Evolutionary conservation across 352 stramenopile genomes (phyloP).

Genomic region (Albugo candida): DNA sequence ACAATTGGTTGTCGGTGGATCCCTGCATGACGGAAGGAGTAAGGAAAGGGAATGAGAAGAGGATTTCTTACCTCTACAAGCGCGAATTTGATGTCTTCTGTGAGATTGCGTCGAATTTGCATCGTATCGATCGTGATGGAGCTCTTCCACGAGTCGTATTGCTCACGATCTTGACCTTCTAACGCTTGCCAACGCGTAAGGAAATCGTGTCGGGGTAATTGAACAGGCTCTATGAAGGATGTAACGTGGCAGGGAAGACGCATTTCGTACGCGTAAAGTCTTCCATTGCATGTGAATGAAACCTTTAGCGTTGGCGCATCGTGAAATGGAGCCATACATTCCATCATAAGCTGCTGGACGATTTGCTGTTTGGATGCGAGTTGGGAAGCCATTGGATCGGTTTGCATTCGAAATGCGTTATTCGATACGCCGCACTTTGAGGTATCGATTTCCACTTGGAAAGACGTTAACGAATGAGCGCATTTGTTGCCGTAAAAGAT

Average conservation of each 20-base stretch:
- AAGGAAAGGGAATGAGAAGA: background rate
- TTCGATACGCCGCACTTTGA: conserved; percentile 2
- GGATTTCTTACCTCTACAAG: conserved; percentile 32
- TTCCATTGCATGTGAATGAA: conserved; percentile 39
- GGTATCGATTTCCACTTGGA: conserved; percentile 51
- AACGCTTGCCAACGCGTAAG: conserved; percentile 85
- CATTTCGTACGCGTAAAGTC: conserved; percentile 47
- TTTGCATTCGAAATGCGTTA: conserved; percentile 31
- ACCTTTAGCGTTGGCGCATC: conserved; percentile 76
- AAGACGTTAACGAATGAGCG: conserved; percentile 50
- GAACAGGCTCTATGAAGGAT: conserved; percentile 85
- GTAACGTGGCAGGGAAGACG: conserved; percentile 76
- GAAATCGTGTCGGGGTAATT: conserved; percentile 79
- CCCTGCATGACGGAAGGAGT: conserved; percentile 14
- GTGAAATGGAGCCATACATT: conserved; percentile 85
- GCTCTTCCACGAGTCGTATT: conserved; percentile 80
- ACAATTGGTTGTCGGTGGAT: conserved; percentile 71
- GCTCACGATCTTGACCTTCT: conserved; percentile 81
- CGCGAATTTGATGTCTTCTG: conserved; percentile 79
- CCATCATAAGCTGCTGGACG: conserved; percentile 83
- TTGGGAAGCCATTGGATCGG: conserved; percentile 42
- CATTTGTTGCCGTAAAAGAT: conserved; percentile 93
- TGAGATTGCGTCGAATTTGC: conserved; percentile 65
- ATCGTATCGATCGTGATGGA: conserved; percentile 67
- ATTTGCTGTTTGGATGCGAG: conserved; percentile 80